Evolutionary conservation across 1,284 basidiomycete species (phyloP).

Genomic region (Phenoliferia sp.): DNA sequence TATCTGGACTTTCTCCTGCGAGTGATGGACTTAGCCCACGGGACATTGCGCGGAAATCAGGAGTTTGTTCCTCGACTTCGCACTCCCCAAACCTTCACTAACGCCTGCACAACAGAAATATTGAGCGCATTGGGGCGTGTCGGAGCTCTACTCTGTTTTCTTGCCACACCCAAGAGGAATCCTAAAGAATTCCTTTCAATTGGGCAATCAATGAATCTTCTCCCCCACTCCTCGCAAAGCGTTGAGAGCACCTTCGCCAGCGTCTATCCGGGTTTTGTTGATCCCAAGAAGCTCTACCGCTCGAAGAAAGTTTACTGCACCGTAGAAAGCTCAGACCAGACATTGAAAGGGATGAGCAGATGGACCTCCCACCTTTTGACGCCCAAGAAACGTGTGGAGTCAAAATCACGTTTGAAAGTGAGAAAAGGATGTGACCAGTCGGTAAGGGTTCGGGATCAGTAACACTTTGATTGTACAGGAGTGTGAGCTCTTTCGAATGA

Average conservation of each 20-base stretch:
- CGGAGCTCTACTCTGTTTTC: no score
- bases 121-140: no score
- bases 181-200: no score
- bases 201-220: neutral
- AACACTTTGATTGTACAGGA: constrained; percentile 23
- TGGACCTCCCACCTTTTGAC: constrained; percentile 4
- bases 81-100: no score
- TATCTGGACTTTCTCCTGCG: no score
- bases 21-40: no score
- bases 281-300: neutral
- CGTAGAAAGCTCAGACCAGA: neutral
- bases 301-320: neutral
- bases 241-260: constrained; percentile 34
- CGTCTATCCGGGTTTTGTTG: constrained; percentile 14
- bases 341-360: constrained; percentile 15
- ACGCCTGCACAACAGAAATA: no score
- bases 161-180: no score
- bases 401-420: constrained; percentile 33
- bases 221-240: constrained; percentile 10
- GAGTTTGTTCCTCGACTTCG: no score
- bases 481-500: neutral
- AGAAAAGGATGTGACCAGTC: constrained; percentile 31
- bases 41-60: no score
- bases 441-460: constrained; percentile 40
- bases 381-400: constrained; percentile 35